Evolutionary conservation across 345 rosid genomes (phyloP).

Genomic region (Gossypium arboreum): DNA sequence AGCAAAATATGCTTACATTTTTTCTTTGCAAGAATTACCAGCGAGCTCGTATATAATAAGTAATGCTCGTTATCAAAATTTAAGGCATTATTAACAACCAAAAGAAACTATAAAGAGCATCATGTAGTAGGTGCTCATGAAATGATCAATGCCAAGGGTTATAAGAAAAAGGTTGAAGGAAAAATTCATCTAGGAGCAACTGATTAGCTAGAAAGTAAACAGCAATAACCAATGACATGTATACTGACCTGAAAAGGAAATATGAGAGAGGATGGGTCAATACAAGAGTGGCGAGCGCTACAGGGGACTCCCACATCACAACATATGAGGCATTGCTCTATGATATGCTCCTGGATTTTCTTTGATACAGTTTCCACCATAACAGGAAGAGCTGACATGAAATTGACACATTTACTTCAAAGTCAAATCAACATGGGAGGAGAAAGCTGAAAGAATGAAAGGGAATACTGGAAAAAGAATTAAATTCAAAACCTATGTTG

Average conservation of each 20-base stretch:
- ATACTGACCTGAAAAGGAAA: constrained; percentile 87
- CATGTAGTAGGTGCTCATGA: neutral
- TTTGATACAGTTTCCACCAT: constrained; percentile 73
- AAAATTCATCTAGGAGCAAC: neutral
- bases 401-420: constrained; percentile 19
- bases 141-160: neutral
- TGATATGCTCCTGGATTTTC: constrained; percentile 81
- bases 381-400: constrained; percentile 69
- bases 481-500: neutral
- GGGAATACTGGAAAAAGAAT: neutral
- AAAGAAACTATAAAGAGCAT: neutral
- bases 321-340: constrained; percentile 83
- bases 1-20: neutral
- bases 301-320: constrained; percentile 95
- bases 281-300: constrained; percentile 79
- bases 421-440: constrained; percentile 13
- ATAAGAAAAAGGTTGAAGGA: neutral
- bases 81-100: neutral
- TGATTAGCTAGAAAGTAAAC: neutral
- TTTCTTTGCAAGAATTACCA: neutral
- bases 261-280: constrained; percentile 85
- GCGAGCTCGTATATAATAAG: neutral
- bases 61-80: constrained; percentile 1
- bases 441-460: constrained; percentile 1
- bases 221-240: neutral